Base-by-base conservation (phyloP, 352 stramenopile species). In the Phytopythium oedochilum region DNA sequence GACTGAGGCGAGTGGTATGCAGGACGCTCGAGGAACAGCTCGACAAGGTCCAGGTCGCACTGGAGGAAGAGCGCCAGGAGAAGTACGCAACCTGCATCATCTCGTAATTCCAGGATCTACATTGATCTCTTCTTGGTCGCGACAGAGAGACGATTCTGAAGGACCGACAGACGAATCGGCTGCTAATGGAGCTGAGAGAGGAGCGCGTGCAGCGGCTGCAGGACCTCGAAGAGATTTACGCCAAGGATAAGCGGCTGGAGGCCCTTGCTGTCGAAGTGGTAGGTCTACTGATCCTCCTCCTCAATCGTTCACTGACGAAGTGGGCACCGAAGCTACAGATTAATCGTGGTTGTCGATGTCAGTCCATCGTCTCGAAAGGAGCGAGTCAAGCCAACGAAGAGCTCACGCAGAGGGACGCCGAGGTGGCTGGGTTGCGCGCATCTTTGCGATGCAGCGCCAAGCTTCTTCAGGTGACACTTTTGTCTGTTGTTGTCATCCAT, bases 171-270 rank as follows among this genome's bases (percentile, higher is more conserved):
- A 88, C 78, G 11, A 91, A 88, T 47, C 75, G 75, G 22, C 50
- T 91, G 34, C 38, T 91, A 18, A 76, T 89, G 55, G 73, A 91
- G 44, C 63, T 91, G 4, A 70, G 83, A 32, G 80, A 90, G 55
- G 78, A 90, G 48, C 80, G 80, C n/a, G 78, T 90, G 5, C 80
- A 91, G 50, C 63, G 80, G 32, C 53, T 91, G n/a, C 80, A 91
- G 40, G 80, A 91, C 63, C 60, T 89, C 8, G 73, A 91, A 44
- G 80, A 91, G 54, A 91, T 91, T 55, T 91, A 91, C 50, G 66
- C 77, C 14, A 91, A 91, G 53, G 78, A 91, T 42, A 91, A 89
- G 51, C 68, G 84, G 29, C 56, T 91, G 9, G 80, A 87, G 38
- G 66, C 80, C 15, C 52, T 91, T 14, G 52, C 71, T 4, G 66